Evolutionary conservation across 1,139 yeast genomes (phyloP).

Genomic region (Candida sp.): DNA sequence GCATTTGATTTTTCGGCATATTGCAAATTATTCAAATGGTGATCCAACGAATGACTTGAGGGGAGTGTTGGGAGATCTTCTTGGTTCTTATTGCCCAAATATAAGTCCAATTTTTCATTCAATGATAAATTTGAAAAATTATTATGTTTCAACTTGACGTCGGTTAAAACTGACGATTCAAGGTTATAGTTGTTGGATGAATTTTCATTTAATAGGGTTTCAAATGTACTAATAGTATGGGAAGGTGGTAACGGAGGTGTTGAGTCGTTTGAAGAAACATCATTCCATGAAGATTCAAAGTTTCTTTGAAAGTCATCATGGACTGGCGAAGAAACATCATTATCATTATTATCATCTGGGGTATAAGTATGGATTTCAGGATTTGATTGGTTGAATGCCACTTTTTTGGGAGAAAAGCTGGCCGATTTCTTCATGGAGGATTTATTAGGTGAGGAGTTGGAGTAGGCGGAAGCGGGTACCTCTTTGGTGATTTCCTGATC

Average conservation of each 20-base stretch:
- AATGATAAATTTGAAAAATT: constrained; percentile 30
- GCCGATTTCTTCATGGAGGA: constrained; percentile 38
- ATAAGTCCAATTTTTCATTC: constrained; percentile 38
- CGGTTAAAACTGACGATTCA: constrained; percentile 19
- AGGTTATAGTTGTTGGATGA: constrained; percentile 13
- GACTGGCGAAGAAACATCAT: constrained; percentile 7
- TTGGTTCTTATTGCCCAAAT: constrained; percentile 13
- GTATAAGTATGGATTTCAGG: constrained; percentile 39
- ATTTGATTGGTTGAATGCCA: constrained; percentile 30
- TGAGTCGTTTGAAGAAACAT: constrained; percentile 10
- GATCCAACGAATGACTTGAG: constrained; percentile 23
- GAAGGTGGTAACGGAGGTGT: constrained; percentile 16
- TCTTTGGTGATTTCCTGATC: neutral
- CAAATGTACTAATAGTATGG: constrained; percentile 13
- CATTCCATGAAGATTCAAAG: constrained; percentile 19
- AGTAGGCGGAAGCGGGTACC: constrained; percentile 3
- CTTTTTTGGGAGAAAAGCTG: constrained; percentile 35
- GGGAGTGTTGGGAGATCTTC: neutral
- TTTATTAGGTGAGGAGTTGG: constrained; percentile 31
- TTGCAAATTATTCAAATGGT: constrained; percentile 31
- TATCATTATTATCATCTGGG: constrained; percentile 9
- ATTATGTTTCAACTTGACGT: constrained; percentile 18
- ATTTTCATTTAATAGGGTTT: constrained; percentile 11
- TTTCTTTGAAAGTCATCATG: constrained; percentile 8
- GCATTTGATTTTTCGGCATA: constrained; percentile 25